Base-by-base conservation (phyloP, 169 alveolate genomes). In the Babesia bigemina region DNA sequence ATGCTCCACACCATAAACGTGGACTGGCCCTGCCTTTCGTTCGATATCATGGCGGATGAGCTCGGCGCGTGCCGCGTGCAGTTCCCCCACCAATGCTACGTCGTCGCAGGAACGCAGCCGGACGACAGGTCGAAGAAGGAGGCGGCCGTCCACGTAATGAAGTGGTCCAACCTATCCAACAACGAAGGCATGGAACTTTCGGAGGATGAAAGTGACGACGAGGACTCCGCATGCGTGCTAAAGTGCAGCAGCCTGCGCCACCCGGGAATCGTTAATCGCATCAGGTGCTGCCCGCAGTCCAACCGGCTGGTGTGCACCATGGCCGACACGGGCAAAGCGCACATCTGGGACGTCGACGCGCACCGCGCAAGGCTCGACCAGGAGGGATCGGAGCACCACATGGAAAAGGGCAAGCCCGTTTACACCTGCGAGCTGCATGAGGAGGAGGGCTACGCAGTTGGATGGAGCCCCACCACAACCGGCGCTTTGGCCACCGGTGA, bases 11-110 rank as follows among this genome's bases (percentile, higher is more conserved):
- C 65, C 21, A 83, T 83, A 6, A 19, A 75, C 21, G 59, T 83
- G 8, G 90, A 83, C 36, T 89, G 93, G 93, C 90, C 93, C 0
- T 89, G 93, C 61, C 81, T 89, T n/a, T 89, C 93, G n/a, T 83
- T 89, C 49, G 93, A 89, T 58, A 83, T 85, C 36, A 48, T 85
- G 26, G 58, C 49, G 12, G 84, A 71, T 29, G 85, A 71, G 0
- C 66, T 83, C 22, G 83, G 79, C 21, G 82, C 77, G 21, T 74
- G 86, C 50, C 52, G 90, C 10, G 71, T 73, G 48, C 28, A 75
- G 10, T 83, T 39, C 66, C 90, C 90, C 22, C 81, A 71, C 36
- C 56, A 45, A 50, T 83, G 86, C 67, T 75, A 83, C 75, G 86
- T 83, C 2, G 69, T 83, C 26, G 71, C 86, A 10, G 90, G 90